Percentiles rank a stretch among this genome's conserved stretches.
Conservation (phyloP, 139 green algal species). For the Coelastrella sp. region DNA sequence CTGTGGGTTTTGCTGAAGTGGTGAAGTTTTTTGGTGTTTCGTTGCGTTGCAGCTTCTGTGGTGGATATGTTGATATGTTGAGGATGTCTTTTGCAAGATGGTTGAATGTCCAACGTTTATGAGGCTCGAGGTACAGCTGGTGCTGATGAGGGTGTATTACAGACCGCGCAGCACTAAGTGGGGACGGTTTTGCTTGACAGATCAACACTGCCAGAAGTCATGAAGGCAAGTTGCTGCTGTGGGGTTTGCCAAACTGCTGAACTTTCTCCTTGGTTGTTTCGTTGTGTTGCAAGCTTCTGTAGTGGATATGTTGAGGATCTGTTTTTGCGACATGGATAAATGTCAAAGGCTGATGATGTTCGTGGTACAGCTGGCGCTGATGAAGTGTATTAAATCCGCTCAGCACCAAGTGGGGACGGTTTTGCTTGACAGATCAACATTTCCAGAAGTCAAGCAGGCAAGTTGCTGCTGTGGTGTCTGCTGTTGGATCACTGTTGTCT, state of each 20-base stretch:
- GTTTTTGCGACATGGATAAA: too few relatives aligned
- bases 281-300: not conserved
- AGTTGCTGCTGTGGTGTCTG: not conserved
- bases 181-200: conserved; percentile 95
- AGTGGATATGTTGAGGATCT: not conserved
- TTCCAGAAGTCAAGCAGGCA: conserved; percentile 81
- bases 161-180: conserved; percentile 91
- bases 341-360: conserved; percentile 16
- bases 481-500: too few relatives aligned
- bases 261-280: not conserved
- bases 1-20: not conserved
- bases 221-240: conserved; percentile 76
- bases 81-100: too few relatives aligned
- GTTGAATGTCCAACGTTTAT: conserved; percentile 38
- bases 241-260: not conserved
- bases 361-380: conserved; percentile 67
- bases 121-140: conserved; percentile 63
- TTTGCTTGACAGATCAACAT: conserved; percentile 89
- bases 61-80: not conserved
- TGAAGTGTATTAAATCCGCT: conserved; percentile 87
- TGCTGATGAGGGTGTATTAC: conserved; percentile 76
- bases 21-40: not conserved
- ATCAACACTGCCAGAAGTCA: conserved; percentile 90
- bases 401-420: conserved; percentile 91
- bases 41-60: not conserved